Base-by-base conservation (phyloP, 805 yeast species). In the Hanseniaspora lindneri region DNA sequence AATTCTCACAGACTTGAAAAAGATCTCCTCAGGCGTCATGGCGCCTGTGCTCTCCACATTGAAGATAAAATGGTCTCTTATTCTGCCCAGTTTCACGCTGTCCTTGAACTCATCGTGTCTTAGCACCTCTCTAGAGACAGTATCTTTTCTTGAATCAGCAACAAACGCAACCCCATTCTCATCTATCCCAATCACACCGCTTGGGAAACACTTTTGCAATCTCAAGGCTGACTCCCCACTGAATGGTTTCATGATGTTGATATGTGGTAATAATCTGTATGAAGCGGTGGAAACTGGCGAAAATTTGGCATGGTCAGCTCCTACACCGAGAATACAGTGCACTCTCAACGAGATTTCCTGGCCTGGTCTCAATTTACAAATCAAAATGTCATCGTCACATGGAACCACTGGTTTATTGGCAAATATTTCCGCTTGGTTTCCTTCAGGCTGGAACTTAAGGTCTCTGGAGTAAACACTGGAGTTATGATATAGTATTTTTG, bases 261-360 rank as follows among this genome's bases (percentile, higher is more conserved):
- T 88, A 23, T 77, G 80, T 14, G 98, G 98, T 69, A 92, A 66
- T 60, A 92, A 72, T 66, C 98, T 76, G 68, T 92, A 92, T 13
- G 96, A 84, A 2, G 98, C 96, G 13, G 98, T 92, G 16, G 95
- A 76, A 10, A 92, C 98, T 4, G 98, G 98, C 7, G 96, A 86
- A 63, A 85, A 92, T 66, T 92, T 92, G 52, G 98, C 96, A 66
- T 92, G 98, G 64, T 92, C 98, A 36, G 86, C 67, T 46, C 96
- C 98, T 55, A 84, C 68, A 51, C 98, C 98, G 53, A 89, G 72
- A 27, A 88, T 72, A 63, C 96, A 92, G 67, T 87, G 95, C 50
- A 83, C 94, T 60, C 87, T 74, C 55, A 92, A 71, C 24, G 89
- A 76, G 54, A 92, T 88, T 66, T 92, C 97, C 68, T 92, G 98